phyloP scores from a whole-genome alignment of 768 basidiomycete genomes.

The Termitomyces sp. region DNA sequence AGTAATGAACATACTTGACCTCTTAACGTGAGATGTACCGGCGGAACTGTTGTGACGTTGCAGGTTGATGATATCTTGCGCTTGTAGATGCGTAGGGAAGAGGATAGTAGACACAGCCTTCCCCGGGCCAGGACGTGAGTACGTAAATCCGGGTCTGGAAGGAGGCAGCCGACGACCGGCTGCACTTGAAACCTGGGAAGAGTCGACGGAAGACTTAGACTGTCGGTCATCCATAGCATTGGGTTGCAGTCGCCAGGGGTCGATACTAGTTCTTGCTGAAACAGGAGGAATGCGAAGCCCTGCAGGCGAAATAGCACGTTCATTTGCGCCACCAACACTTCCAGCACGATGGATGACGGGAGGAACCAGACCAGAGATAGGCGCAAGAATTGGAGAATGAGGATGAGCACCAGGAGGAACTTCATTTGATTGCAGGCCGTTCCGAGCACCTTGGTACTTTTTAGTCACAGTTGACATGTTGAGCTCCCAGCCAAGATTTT shows the following conservation, averaged over 20 bases:
- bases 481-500: constrained; percentile 36
- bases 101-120: constrained; percentile 13
- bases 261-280: constrained; percentile 15
- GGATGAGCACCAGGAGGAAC: constrained; percentile 14
- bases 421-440: constrained; percentile 14
- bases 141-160: constrained; percentile 34
- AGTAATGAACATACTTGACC: constrained; percentile 16
- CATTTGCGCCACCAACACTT: constrained; percentile 23
- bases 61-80: constrained; percentile 11
- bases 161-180: constrained; percentile 23
- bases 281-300: constrained; percentile 39
- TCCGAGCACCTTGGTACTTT: constrained; percentile 23
- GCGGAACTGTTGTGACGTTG: constrained; percentile 9
- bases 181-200: constrained; percentile 20
- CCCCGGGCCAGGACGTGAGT: constrained; percentile 17
- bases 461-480: constrained; percentile 24
- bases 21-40: constrained; percentile 12
- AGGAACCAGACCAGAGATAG: constrained; percentile 11
- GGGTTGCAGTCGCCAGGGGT: constrained; percentile 18
- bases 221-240: constrained; percentile 6
- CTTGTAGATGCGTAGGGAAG: constrained; percentile 13
- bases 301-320: constrained; percentile 43
- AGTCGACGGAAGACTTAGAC: constrained; percentile 8
- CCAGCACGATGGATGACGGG: constrained; percentile 19
- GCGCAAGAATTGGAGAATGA: constrained; percentile 13